Evolutionary conservation across 2,329 filamentous ascomycete genomes (phyloP).

Genomic region (Fusarium palustre): DNA sequence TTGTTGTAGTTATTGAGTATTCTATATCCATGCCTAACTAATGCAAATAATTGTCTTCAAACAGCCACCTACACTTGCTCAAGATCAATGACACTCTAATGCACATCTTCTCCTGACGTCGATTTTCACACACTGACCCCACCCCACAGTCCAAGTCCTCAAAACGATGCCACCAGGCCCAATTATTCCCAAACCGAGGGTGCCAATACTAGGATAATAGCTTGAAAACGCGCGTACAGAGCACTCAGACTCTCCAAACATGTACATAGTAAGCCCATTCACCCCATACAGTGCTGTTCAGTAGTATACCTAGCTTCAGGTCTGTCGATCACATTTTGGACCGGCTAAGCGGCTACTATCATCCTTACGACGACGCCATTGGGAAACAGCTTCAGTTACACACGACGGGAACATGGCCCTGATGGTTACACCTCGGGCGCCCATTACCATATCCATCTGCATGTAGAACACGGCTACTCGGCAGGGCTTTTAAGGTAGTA

Average conservation of each 20-base stretch:
- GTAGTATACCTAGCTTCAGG: not conserved
- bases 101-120: not conserved
- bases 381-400: slow-evolving; percentile 1
- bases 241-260: not conserved
- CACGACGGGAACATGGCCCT: slow-evolving; percentile 17
- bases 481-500: slow-evolving; percentile 8
- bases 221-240: slow-evolving; percentile 34
- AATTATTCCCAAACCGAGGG: slow-evolving; percentile 34
- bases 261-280: not conserved
- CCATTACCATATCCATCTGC: slow-evolving; percentile 20
- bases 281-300: not conserved
- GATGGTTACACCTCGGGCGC: slow-evolving; percentile 16
- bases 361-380: slow-evolving; percentile 2
- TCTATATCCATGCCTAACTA: too few relatives aligned
- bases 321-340: not conserved
- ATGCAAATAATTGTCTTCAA: not conserved
- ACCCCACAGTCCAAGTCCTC: slow-evolving; percentile 7
- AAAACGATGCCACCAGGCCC: slow-evolving; percentile 19
- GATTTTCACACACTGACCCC: slow-evolving; percentile 11
- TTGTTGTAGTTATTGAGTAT: not conserved
- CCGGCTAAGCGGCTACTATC: slow-evolving; percentile 20
- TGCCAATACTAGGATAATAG: slow-evolving; percentile 20
- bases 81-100: not conserved
- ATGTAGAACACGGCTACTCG: slow-evolving; percentile 4
- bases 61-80: not conserved